These are phyloP conservation scores for Peltaster fructicola DNA, from an alignment of 2,329 filamentous ascomycete species.

Conservation along the genomic window DNA sequence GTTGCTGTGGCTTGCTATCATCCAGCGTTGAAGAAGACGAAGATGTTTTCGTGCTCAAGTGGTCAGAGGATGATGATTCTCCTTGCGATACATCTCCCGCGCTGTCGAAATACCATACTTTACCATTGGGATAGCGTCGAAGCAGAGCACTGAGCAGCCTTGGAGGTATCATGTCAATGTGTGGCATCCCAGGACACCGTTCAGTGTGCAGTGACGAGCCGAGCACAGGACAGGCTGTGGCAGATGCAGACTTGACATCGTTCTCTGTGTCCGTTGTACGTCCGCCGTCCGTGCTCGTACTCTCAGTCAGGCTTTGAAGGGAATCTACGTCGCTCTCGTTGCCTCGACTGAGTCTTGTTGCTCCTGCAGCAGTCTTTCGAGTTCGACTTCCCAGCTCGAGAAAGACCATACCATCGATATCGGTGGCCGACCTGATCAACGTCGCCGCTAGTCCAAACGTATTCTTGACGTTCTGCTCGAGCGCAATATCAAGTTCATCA, in stretches of 20 bases:
- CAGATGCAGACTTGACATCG: slow-evolving; percentile 1
- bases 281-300: not conserved
- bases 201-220: too few species aligned
- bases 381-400: slow-evolving; percentile 16
- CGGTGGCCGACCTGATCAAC: slow-evolving; percentile 30
- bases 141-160: slow-evolving; percentile 10
- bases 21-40: not conserved
- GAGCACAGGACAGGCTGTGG: too few species aligned
- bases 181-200: slow-evolving; percentile 2
- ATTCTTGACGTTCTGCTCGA: slow-evolving; percentile 11
- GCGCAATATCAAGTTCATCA: too few species aligned
- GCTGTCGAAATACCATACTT: slow-evolving; percentile 12
- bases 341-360: not conserved
- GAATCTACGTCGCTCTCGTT: not conserved
- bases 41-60: not conserved
- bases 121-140: slow-evolving; percentile 9
- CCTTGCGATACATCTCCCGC: slow-evolving; percentile 5
- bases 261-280: slow-evolving; percentile 1
- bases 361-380: slow-evolving; percentile 4
- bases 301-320: not conserved
- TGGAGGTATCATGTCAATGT: slow-evolving; percentile 6
- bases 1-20: not conserved
- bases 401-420: slow-evolving; percentile 30
- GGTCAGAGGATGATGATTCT: slow-evolving; percentile 1
- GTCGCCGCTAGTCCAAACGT: slow-evolving; percentile 32